Evolutionary conservation across 176 grass and related monocot species (phyloP).

Genomic region (Musa schizocarpa): DNA sequence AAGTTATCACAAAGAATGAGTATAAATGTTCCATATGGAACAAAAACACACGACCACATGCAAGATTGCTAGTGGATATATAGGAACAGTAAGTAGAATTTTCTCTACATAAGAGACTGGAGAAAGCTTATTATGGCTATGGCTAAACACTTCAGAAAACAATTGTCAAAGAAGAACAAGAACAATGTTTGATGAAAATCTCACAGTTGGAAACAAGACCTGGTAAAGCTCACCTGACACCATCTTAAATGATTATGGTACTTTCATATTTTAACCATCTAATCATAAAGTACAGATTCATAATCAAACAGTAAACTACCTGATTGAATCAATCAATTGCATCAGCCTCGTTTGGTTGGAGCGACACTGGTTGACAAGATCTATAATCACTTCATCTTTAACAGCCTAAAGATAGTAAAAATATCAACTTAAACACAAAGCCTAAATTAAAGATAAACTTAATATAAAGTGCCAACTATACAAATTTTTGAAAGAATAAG

Average conservation of each 20-base stretch:
- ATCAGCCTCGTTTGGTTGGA: slow-evolving; percentile 68
- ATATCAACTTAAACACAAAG: neutral
- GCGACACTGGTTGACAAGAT: slow-evolving; percentile 63
- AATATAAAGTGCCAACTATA: neutral
- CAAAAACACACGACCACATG: no score
- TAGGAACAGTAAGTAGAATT: no score
- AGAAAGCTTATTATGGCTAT: neutral
- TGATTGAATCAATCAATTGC: slow-evolving; percentile 44
- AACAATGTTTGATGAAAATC: neutral
- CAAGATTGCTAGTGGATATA: no score
- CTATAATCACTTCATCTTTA: slow-evolving; percentile 71
- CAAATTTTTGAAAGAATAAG: neutral
- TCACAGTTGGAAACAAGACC: neutral
- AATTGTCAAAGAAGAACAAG: neutral
- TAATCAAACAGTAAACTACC: slow-evolving; percentile 31
- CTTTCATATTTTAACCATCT: neutral
- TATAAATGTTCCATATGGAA: no score
- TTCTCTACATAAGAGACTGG: no score
- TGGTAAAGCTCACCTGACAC: neutral
- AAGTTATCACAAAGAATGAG: no score
- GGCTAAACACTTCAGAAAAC: neutral
- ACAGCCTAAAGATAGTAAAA: slow-evolving; percentile 38
- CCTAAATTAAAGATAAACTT: neutral
- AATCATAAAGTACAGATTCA: slow-evolving; percentile 10
- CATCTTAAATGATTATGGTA: neutral